Evolutionary conservation across 129 eudicot species (phyloP), one percentile per base, ranked within the genome.

Genomic region (Escallonia rubra): DNA sequence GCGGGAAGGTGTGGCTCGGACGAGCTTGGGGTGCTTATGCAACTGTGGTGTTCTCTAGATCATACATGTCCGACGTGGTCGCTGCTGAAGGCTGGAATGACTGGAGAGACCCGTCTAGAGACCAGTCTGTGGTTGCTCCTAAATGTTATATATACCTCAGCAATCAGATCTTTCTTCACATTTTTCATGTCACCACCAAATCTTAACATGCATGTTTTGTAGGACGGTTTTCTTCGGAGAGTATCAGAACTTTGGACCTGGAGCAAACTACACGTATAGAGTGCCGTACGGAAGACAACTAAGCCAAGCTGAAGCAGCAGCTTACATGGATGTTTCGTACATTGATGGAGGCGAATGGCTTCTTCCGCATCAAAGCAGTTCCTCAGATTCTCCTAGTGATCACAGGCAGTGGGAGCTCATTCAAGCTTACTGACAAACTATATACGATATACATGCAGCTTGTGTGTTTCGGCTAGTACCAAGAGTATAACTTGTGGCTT

Each of bases 1-100:
- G 77, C 41, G 98, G 98, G 7, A 86, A 63, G 55, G 83, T 86
- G 55, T 93, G 91, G 98, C 90, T 93, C 4, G 98, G 98, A 10
- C 78, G 98, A 66, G 96, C 98, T 6, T 93, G 98, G 98, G 95
- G 98, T 41, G 59, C 68, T 57, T 93, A 86, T 70, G 84, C 98
- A 3, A 93, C 88, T 3, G 87, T 80, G 8, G 81, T 93, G 43
- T 93, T 88, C 68, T 63, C 90, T 7, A 86, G 78, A 63, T 79
- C 95, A 39, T 73, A 82, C 62, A 88, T 93, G 98, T 78, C 90
- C 7, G 71, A 77, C n/a, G 87, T 89, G 40, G 85, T 93, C 43
- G 65, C 95, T 46, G 55, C 84, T 38, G 96, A 93, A 51, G 98
- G 98, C 9, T 93, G 98, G 98, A 82, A 93, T 77, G 88, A 93